Base-by-base conservation (phyloP, 192 early-diverging fungal genomes). In the Coemansia asiatica region DNA sequence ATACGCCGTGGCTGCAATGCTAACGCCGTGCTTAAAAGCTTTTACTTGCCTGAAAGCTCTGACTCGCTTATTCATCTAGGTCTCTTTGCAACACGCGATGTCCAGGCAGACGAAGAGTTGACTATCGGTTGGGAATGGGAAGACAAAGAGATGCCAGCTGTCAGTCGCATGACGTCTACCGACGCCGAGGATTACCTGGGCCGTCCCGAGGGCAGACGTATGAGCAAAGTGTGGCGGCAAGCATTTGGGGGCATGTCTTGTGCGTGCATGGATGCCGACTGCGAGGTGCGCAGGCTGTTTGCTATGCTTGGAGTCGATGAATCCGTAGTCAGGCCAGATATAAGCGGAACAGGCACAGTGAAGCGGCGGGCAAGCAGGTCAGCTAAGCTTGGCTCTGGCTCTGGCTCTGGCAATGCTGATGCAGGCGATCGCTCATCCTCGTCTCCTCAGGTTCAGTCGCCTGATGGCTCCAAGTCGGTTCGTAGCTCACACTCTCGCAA, bases 111-210 rank as follows among this genome's bases (percentile, higher is more conserved):
- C 54, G 80, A 88, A 48, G 90, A 92, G 64, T 83, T 92, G 53
- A 91, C 89, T 6, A 38, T 90, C 8, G 85, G 79, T 13, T 91
- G 90, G 90, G 71, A 85, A n/a, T 91, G 89, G 89, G 85, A 89
- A 26, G 69, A 66, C 46, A 73, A 72, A 35, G 74, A 82, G 47
- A 64, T 76, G 55, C 79, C 79, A 0, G 74, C 69, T 7, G 71
- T 82, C 48, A 75, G 68, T 12, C 64, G 65, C 15, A 71, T 75
- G 73, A 21, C 70, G 4, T 56, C 63, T 1, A 46, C 53, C 35
- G 79, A 82, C 21, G 71, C 74, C 8, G 73, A 72, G 7, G 74
- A 82, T 31, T 82, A 82, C 22, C 47, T 82, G 54, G 67, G 61
- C 1, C 66, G 74, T 1, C 79, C 79, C 33, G 79, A 82, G 53